Evolutionary conservation across 2,329 filamentous ascomycete species (phyloP).

Genomic region (Dryadomyces quercivorus): DNA sequence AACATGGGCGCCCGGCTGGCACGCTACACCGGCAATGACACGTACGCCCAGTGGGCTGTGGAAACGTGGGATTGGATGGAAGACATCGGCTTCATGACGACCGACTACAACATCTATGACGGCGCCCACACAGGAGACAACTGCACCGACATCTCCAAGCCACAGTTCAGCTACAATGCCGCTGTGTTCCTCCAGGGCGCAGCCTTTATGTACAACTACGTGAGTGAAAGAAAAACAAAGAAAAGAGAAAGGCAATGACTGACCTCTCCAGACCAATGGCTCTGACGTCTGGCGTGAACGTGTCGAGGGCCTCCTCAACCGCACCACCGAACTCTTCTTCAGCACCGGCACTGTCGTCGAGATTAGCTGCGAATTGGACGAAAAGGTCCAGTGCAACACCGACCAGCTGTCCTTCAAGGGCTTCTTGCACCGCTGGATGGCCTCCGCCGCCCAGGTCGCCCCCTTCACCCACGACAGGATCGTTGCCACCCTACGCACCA

Average conservation of each 20-base stretch:
- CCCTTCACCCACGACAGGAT: slow-evolving; percentile 44
- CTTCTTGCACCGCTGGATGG: slow-evolving; percentile 54
- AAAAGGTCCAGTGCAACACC: slow-evolving; percentile 42
- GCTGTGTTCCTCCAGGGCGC: slow-evolving; percentile 12
- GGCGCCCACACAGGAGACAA: slow-evolving; percentile 45
- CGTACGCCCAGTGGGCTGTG: slow-evolving; percentile 69
- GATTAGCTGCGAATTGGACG: slow-evolving; percentile 46
- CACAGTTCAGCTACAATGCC: slow-evolving; percentile 14
- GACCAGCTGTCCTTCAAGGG: slow-evolving; percentile 68
- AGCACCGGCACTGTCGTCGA: slow-evolving; percentile 50
- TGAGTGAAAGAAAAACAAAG: slow-evolving; percentile 17
- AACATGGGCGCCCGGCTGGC: slow-evolving; percentile 47
- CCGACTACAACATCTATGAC: slow-evolving; percentile 47
- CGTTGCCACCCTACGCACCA: slow-evolving; percentile 41
- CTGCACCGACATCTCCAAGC: slow-evolving; percentile 36
- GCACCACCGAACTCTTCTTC: slow-evolving; percentile 39
- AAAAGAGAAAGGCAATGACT: background rate
- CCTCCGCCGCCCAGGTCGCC: slow-evolving; percentile 47
- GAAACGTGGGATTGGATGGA: slow-evolving; percentile 59
- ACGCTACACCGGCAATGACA: slow-evolving; percentile 62
- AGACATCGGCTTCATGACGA: slow-evolving; percentile 43
- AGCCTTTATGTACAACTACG: slow-evolving; percentile 17
- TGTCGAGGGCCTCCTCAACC: slow-evolving; percentile 41
- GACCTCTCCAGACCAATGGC: slow-evolving; percentile 33
- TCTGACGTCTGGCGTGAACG: slow-evolving; percentile 38